Evolutionary conservation across 2,329 filamentous ascomycete genomes (phyloP).

Genomic region (Harringtonia lauricola): DNA sequence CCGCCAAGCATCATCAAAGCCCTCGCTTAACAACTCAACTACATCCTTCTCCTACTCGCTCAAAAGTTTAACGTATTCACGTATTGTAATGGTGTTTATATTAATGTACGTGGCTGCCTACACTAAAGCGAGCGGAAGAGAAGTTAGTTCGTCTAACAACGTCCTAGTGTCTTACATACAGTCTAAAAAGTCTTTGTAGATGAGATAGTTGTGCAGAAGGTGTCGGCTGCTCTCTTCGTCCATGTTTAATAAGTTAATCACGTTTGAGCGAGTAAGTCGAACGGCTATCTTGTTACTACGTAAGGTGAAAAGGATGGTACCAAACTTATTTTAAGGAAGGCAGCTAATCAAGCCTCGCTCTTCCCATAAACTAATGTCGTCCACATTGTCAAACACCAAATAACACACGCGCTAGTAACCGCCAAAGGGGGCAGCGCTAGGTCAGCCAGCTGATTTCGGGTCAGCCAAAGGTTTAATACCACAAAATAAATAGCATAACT

Average conservation of each 20-base stretch:
- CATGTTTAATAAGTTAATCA: constrained; percentile 16
- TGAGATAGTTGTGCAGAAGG: no score
- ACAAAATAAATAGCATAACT: no score
- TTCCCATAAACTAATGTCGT: constrained; percentile 22
- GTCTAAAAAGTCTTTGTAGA: no score
- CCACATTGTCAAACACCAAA: constrained; percentile 34
- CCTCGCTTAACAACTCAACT: constrained; percentile 9
- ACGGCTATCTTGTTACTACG: no score
- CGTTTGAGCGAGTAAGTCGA: constrained; percentile 6
- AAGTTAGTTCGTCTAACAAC: constrained; percentile 1
- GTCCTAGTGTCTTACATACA: neutral
- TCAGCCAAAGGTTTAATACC: no score
- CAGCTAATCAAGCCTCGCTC: constrained; percentile 8
- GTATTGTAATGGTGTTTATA: neutral
- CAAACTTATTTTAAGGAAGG: neutral
- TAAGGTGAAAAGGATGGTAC: constrained; percentile 14
- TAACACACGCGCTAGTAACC: no score
- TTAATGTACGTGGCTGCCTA: constrained; percentile 8
- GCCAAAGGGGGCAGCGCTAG: no score
- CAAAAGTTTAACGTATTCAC: constrained; percentile 5
- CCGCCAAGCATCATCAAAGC: constrained; percentile 7
- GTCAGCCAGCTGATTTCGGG: no score
- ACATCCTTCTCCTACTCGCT: no score
- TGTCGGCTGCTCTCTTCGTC: constrained; percentile 11
- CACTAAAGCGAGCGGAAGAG: constrained; percentile 10